Percentiles rank a stretch among this genome's conserved stretches.
Conservation (phyloP, 2,329 filamentous ascomycete species). For the Fusarium sp. region DNA sequence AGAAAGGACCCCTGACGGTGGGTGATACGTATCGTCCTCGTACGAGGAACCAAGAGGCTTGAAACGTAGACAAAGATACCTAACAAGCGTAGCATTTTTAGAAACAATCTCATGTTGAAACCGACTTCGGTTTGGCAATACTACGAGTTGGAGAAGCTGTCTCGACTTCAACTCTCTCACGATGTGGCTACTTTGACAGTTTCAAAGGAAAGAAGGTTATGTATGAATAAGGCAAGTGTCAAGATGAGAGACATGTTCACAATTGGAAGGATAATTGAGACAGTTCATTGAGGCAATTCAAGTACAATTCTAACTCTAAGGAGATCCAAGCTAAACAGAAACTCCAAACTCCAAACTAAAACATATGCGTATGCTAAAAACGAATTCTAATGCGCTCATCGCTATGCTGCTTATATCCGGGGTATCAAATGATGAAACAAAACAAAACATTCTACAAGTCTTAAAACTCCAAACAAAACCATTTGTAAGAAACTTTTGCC, state of each 20-base stretch:
- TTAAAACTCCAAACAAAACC: neutral
- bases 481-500: conserved; percentile 6
- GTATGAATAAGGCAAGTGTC: neutral
- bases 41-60: conserved; percentile 13
- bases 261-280: neutral
- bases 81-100: neutral
- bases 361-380: neutral
- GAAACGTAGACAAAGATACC: neutral
- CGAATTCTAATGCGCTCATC: conserved; percentile 18
- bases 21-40: neutral
- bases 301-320: neutral
- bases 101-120: neutral
- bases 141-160: neutral
- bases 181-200: neutral
- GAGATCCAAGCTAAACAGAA: conserved; percentile 2
- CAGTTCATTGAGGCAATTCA: neutral
- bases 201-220: neutral
- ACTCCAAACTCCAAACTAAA: neutral
- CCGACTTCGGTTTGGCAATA: neutral
- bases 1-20: neutral
- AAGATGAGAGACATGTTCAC: neutral
- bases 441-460: neutral
- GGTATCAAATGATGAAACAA: conserved; percentile 24
- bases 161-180: neutral
- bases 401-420: conserved; percentile 12